Conservation (phyloP, 805 yeast genomes). For the Wickerhamomyces subpelliculosus region DNA sequence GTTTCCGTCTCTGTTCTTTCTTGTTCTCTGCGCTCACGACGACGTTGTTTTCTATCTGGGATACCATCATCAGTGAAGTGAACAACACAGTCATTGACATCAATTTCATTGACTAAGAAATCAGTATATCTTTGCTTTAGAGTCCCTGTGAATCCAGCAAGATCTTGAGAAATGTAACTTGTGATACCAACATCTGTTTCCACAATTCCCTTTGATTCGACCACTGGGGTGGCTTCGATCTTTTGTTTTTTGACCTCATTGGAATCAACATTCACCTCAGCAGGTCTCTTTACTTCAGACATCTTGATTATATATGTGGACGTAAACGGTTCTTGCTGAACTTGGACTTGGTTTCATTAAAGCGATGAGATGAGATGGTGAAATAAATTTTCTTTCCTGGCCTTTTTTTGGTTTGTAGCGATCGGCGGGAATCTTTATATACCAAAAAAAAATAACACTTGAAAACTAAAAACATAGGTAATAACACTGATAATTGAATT, state of each 20-base stretch:
- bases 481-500: no score
- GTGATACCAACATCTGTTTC: conserved; percentile 89
- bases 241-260: conserved; percentile 17
- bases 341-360: neutral
- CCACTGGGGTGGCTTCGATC: conserved; percentile 4
- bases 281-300: conserved; percentile 17
- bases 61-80: conserved; percentile 73
- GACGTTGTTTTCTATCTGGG: conserved; percentile 41
- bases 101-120: conserved; percentile 88
- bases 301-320: conserved; percentile 7
- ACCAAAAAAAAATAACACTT: neutral
- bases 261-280: conserved; percentile 10
- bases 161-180: conserved; percentile 46
- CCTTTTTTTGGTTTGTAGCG: conserved; percentile 1
- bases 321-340: neutral
- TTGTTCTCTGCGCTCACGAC: conserved; percentile 26
- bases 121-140: conserved; percentile 90
- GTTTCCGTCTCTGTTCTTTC: conserved; percentile 15
- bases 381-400: neutral
- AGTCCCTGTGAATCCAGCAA: conserved; percentile 66
- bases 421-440: neutral
- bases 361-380: neutral
- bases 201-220: conserved; percentile 35
- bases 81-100: conserved; percentile 57
- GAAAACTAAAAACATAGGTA: no score